These are phyloP conservation scores for Tylopilus intermedius DNA, from an alignment of 768 basidiomycete species.

Conservation along the genomic window DNA sequence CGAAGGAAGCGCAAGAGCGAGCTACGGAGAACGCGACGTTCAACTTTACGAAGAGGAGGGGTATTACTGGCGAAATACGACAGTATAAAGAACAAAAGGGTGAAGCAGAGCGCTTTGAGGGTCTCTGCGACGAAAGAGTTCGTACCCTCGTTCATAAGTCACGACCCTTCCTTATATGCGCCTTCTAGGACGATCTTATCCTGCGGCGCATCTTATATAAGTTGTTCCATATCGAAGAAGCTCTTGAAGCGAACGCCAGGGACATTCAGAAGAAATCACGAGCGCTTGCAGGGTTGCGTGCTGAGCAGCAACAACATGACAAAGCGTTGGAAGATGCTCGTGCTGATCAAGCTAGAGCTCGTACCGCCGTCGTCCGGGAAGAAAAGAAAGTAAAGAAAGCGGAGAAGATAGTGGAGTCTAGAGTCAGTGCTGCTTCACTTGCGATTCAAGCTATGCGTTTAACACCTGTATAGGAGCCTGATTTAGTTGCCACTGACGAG, in stretches of 20 bases:
- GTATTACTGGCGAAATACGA: constrained; percentile 91
- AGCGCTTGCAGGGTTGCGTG: constrained; percentile 60
- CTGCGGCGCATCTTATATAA: constrained; percentile 82
- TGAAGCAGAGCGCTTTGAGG: constrained; percentile 86
- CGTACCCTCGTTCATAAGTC: constrained; percentile 18
- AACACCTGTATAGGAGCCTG: constrained; percentile 60
- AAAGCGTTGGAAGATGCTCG: constrained; percentile 67
- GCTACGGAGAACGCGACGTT: constrained; percentile 93
- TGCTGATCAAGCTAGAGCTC: constrained; percentile 73
- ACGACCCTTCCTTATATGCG: constrained; percentile 4
- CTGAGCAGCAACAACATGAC: constrained; percentile 68
- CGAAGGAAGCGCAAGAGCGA: constrained; percentile 79
- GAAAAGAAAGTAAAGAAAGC: constrained; percentile 87
- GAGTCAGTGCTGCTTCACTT: constrained; percentile 43
- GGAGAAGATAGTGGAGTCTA: constrained; percentile 82
- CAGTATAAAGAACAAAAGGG: constrained; percentile 96
- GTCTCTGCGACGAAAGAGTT: constrained; percentile 68
- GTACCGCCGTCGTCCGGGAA: constrained; percentile 70
- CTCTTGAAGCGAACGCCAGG: constrained; percentile 66
- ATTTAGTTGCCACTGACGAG: constrained; percentile 76
- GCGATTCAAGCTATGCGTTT: not conserved
- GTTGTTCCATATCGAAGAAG: constrained; percentile 83
- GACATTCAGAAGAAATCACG: constrained; percentile 72
- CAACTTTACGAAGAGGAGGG: constrained; percentile 91
- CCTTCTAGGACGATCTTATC: constrained; percentile 68